phyloP scores from a whole-genome alignment of 495 filamentous ascomycete species.

The Tetracladium setigerum region DNA sequence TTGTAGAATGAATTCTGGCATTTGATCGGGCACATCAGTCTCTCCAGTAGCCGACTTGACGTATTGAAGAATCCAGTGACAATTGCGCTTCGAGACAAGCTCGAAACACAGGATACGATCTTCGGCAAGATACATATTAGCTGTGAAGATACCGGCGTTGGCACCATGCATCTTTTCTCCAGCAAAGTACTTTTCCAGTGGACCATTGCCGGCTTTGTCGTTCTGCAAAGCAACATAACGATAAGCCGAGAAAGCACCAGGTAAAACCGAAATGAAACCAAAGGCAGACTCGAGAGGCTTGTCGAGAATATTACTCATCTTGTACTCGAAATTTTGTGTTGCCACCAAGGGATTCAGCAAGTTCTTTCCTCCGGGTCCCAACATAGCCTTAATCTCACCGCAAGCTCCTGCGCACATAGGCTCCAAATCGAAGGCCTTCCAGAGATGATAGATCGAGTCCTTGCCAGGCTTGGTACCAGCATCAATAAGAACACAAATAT shows the following conservation, averaged over 20 bases:
- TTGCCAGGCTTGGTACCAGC: slow-evolving; percentile 90
- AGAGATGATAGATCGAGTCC: slow-evolving; percentile 92
- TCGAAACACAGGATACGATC: slow-evolving; percentile 99
- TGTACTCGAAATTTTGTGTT: slow-evolving; percentile 99
- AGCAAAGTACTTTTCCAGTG: slow-evolving; percentile 92
- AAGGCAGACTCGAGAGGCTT: slow-evolving; percentile 97
- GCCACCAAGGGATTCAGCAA: slow-evolving; percentile 91
- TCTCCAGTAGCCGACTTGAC: slow-evolving; percentile 95
- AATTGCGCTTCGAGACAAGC: slow-evolving; percentile 94
- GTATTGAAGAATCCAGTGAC: slow-evolving; percentile 94
- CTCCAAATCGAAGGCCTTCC: slow-evolving; percentile 98
- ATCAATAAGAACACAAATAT: slow-evolving; percentile 94
- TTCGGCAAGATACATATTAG: slow-evolving; percentile 99
- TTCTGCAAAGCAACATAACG: slow-evolving; percentile 92
- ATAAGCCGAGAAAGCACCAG: slow-evolving; percentile 97
- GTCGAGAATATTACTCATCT: slow-evolving; percentile 99
- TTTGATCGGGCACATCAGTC: slow-evolving; percentile 93
- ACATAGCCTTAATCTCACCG: slow-evolving; percentile 98
- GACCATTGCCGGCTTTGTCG: slow-evolving; percentile 87
- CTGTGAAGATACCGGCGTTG: slow-evolving; percentile 94
- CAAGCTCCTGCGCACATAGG: slow-evolving; percentile 96
- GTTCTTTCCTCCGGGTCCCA: slow-evolving; percentile 79
- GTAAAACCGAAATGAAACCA: slow-evolving; percentile 94
- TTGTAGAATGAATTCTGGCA: slow-evolving; percentile 94
- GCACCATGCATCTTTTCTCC: slow-evolving; percentile 97